Conservation (phyloP, 1,284 basidiomycete genomes). For the Bondarzewia mesenterica region DNA sequence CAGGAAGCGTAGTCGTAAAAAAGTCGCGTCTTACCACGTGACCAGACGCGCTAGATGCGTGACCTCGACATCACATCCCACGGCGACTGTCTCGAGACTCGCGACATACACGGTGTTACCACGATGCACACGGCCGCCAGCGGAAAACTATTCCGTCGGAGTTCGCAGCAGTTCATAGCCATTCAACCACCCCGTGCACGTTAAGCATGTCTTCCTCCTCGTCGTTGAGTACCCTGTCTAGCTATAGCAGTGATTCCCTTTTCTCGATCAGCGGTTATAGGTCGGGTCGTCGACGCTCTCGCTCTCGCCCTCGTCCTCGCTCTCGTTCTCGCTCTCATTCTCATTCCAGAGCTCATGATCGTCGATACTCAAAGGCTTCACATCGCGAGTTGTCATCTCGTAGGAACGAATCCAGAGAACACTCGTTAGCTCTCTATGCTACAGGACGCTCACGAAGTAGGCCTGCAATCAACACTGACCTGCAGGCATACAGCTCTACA, state of each 20-base stretch:
- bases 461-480: slow-evolving; percentile 3
- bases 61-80: too few relatives aligned
- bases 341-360: neutral
- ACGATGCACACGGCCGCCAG: too few relatives aligned
- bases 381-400: neutral
- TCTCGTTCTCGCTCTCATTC: neutral
- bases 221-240: slow-evolving; percentile 14
- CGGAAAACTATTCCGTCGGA: too few relatives aligned
- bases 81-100: too few relatives aligned
- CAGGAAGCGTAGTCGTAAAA: too few relatives aligned
- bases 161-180: too few relatives aligned
- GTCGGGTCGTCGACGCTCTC: neutral
- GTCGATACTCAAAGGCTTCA: neutral
- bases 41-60: too few relatives aligned
- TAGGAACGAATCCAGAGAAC: neutral
- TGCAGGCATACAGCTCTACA: neutral
- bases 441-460: neutral
- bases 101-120: too few relatives aligned
- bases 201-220: slow-evolving; percentile 12
- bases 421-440: neutral
- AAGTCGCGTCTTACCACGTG: too few relatives aligned
- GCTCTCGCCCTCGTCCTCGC: slow-evolving; percentile 7
- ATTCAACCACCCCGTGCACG: too few relatives aligned
- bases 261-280: neutral
- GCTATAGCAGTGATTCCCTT: slow-evolving; percentile 9